Conservation (phyloP, 495 filamentous ascomycete genomes). For the Podospora australis region DNA sequence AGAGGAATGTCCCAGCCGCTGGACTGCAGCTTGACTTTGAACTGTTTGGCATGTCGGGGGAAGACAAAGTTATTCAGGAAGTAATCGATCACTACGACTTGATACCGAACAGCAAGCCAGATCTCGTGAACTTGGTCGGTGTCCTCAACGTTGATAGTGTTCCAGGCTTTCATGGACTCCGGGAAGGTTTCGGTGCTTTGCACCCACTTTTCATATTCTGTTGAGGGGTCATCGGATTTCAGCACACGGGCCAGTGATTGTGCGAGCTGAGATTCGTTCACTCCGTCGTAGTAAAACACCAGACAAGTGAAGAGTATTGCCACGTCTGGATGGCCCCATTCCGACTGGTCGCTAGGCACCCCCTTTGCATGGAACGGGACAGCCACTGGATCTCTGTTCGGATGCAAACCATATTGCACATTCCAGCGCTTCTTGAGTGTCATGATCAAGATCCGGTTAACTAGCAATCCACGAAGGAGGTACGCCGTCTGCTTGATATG, state of each 20-base stretch:
- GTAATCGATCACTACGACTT: conserved; percentile 39
- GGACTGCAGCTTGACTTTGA: conserved; percentile 46
- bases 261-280: conserved; percentile 34
- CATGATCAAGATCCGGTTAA: conserved; percentile 36
- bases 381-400: conserved; percentile 32
- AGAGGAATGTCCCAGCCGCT: conserved; percentile 50
- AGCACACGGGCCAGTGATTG: conserved; percentile 34
- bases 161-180: conserved; percentile 35
- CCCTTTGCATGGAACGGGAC: conserved; percentile 44
- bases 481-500: conserved; percentile 18
- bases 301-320: conserved; percentile 49
- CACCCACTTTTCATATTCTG: conserved; percentile 44
- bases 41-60: conserved; percentile 46
- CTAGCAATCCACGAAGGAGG: conserved; percentile 34
- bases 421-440: conserved; percentile 42
- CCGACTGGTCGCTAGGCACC: conserved; percentile 42
- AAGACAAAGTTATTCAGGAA: conserved; percentile 52
- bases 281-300: conserved; percentile 46
- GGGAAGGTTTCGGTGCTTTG: conserved; percentile 32
- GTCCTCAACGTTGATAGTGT: conserved; percentile 47
- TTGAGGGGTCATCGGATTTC: conserved; percentile 46
- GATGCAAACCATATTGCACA: conserved; percentile 39
- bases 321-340: conserved; percentile 52
- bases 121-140: conserved; percentile 37
- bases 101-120: conserved; percentile 32